Conservation (phyloP, 1,284 basidiomycete genomes). For the Mycena sp. region DNA sequence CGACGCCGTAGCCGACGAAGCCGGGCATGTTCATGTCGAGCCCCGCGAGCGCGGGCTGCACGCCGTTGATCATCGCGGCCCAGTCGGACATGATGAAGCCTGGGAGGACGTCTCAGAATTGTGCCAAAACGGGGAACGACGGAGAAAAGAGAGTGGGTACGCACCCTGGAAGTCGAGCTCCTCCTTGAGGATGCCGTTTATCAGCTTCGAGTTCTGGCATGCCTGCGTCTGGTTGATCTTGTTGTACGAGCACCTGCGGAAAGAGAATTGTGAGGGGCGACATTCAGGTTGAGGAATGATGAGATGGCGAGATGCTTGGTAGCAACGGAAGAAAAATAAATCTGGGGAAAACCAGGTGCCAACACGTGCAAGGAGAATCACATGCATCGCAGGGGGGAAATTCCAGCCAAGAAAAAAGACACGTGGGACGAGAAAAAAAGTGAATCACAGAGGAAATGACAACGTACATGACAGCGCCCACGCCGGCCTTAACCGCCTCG, state of each 20-base stretch:
- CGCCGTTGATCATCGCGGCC: conserved; percentile 23
- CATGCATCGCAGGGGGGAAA: too few species aligned
- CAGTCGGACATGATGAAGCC: conserved; percentile 27
- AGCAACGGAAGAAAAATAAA: background rate
- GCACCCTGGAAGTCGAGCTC: conserved; percentile 24
- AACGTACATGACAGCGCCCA: conserved; percentile 20
- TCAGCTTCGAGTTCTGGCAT: conserved; percentile 21
- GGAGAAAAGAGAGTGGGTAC: background rate
- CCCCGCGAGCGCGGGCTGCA: conserved; percentile 21
- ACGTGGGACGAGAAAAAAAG: background rate
- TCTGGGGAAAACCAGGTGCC: too few species aligned
- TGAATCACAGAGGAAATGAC: background rate
- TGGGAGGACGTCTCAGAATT: too few species aligned
- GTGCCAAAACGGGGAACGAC: too few species aligned
- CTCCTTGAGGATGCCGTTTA: conserved; percentile 25
- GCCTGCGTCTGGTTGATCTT: conserved; percentile 28
- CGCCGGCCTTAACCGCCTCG: conserved; percentile 20
- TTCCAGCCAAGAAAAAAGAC: background rate
- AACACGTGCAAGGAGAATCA: too few species aligned
- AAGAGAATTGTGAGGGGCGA: background rate
- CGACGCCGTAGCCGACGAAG: conserved; percentile 14
- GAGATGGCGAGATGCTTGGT: background rate
- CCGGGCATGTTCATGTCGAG: conserved; percentile 28
- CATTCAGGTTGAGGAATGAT: too few species aligned
- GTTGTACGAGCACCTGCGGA: conserved; percentile 25